Conservation (phyloP, 768 basidiomycete species). For the Agaricus blazei region DNA sequence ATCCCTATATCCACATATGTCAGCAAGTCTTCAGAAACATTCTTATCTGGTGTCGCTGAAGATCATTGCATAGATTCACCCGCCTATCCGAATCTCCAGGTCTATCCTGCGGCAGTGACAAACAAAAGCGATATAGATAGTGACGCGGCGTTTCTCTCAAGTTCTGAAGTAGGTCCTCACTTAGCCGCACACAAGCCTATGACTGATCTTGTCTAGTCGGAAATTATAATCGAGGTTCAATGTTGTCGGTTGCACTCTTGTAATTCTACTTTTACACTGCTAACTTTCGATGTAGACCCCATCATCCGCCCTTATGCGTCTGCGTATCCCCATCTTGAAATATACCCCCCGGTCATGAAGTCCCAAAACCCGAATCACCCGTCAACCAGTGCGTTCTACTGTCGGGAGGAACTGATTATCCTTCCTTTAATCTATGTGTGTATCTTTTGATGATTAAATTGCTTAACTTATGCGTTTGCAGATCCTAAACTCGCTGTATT, state of each 20-base stretch:
- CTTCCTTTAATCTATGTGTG: constrained; percentile 12
- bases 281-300: constrained; percentile 14
- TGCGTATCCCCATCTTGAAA: constrained; percentile 20
- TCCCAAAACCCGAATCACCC: background rate
- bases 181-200: constrained; percentile 16
- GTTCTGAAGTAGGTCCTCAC: constrained; percentile 29
- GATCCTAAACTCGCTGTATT: constrained; percentile 23
- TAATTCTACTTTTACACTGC: background rate
- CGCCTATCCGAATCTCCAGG: constrained; percentile 20
- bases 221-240: background rate
- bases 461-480: constrained; percentile 10
- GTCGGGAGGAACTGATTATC: constrained; percentile 1
- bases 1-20: constrained; percentile 36
- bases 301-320: constrained; percentile 6
- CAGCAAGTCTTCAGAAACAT: background rate
- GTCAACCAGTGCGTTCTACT: background rate
- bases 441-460: background rate
- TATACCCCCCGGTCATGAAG: constrained; percentile 15
- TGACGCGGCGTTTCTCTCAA: constrained; percentile 4
- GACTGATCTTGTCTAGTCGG: background rate
- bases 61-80: constrained; percentile 29
- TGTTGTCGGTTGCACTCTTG: background rate
- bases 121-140: constrained; percentile 3
- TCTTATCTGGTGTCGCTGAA: background rate
- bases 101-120: constrained; percentile 12